phyloP scores from a whole-genome alignment of 116 monocot genomes.

The Iris pallida region DNA sequence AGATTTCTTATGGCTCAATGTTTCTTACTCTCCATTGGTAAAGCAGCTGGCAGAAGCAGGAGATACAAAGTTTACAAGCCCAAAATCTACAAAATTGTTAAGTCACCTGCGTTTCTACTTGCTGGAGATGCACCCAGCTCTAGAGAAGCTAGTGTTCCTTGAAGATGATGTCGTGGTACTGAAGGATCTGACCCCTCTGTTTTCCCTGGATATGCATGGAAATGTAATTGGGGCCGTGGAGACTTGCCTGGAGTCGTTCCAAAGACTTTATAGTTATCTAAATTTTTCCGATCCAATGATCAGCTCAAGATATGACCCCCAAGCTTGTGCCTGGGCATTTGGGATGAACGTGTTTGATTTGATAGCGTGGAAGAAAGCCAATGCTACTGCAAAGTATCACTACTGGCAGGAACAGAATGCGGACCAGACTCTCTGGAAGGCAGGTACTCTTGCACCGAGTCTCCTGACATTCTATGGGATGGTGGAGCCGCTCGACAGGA shows the following conservation, averaged over 20 bases:
- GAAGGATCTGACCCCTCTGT: slow-evolving; percentile 55
- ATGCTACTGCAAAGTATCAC: slow-evolving; percentile 12
- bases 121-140: slow-evolving; percentile 39
- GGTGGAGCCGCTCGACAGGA: slow-evolving; percentile 21
- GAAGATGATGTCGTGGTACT: slow-evolving; percentile 73
- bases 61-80: slow-evolving; percentile 19
- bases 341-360: slow-evolving; percentile 70
- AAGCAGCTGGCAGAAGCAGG: slow-evolving; percentile 26
- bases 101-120: slow-evolving; percentile 62
- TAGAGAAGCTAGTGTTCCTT: slow-evolving; percentile 63
- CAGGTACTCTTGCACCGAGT: slow-evolving; percentile 2
- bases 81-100: slow-evolving; percentile 21
- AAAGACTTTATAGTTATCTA: slow-evolving; percentile 54
- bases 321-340: slow-evolving; percentile 64
- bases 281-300: slow-evolving; percentile 59
- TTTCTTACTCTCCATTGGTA: slow-evolving; percentile 53
- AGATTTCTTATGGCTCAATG: slow-evolving; percentile 66
- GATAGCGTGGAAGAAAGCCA: slow-evolving; percentile 56
- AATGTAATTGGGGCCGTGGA: slow-evolving; percentile 73
- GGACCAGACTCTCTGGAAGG: slow-evolving; percentile 10
- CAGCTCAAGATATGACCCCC: slow-evolving; percentile 56
- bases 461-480: slow-evolving; percentile 20
- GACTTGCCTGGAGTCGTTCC: slow-evolving; percentile 60
- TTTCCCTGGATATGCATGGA: slow-evolving; percentile 61
- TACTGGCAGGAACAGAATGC: slow-evolving; percentile 16